Percentiles rank a stretch among this genome's conserved stretches.
These are phyloP conservation scores for Fennellomyces sp. DNA, from an alignment of 371 early-diverging fungal genomes.

Conservation along the genomic window DNA sequence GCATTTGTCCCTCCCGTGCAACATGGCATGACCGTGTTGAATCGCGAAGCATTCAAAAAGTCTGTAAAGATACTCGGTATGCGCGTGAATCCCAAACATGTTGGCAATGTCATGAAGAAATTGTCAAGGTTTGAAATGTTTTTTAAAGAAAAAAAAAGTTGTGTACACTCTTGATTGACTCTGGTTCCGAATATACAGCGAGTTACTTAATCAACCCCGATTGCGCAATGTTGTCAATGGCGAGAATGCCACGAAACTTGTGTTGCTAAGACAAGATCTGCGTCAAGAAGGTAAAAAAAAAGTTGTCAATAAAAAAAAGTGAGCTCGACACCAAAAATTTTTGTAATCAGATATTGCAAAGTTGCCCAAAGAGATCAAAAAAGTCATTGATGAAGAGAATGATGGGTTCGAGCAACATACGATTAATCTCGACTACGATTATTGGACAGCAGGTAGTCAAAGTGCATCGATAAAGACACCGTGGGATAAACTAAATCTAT, in stretches of 20 bases:
- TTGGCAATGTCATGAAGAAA: conserved; percentile 56
- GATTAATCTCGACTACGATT: conserved; percentile 70
- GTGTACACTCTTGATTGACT: background rate
- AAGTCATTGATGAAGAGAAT: conserved; percentile 52
- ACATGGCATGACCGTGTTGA: conserved; percentile 60
- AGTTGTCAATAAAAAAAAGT: background rate
- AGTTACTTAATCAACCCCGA: conserved; percentile 73
- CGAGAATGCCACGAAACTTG: conserved; percentile 57
- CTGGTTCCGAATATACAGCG: conserved; percentile 30
- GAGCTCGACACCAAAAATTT: background rate
- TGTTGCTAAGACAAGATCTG: conserved; percentile 62
- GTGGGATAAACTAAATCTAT: too few relatives aligned
- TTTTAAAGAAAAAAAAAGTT: background rate
- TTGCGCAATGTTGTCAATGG: conserved; percentile 72
- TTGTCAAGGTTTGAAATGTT: conserved; percentile 42
- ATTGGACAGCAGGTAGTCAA: conserved; percentile 77
- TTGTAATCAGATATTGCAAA: conserved; percentile 22
- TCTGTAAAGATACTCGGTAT: conserved; percentile 59
- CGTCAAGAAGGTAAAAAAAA: conserved; percentile 11
- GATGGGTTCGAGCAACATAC: conserved; percentile 53
- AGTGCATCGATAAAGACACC: background rate
- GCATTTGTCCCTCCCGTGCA: conserved; percentile 43
- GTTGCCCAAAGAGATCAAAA: conserved; percentile 47
- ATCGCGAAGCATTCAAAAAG: conserved; percentile 63
- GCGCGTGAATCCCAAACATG: conserved; percentile 67